Conservation (phyloP, 2,329 filamentous ascomycete species). For the Ceratocystis albifundus region DNA sequence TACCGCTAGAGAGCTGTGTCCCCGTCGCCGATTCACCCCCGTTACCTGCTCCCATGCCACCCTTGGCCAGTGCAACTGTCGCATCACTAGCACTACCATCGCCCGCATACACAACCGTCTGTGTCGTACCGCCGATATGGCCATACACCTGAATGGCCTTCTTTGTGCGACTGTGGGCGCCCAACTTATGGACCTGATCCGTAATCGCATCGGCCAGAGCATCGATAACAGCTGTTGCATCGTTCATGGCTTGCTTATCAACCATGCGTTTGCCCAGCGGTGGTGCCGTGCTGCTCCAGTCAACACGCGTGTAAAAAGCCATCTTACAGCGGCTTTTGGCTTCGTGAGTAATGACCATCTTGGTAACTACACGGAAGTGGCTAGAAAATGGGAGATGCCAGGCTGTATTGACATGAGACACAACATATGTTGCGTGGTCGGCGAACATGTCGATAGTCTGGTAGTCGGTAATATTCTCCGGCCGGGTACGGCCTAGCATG, state of each 20-base stretch:
- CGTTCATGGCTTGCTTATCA: slow-evolving; percentile 62
- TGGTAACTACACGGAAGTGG: slow-evolving; percentile 71
- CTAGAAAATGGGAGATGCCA: slow-evolving; percentile 80
- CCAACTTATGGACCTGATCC: slow-evolving; percentile 65
- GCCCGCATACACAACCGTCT: slow-evolving; percentile 47
- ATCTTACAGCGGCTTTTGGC: slow-evolving; percentile 88
- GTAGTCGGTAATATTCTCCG: slow-evolving; percentile 59
- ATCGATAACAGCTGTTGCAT: slow-evolving; percentile 59
- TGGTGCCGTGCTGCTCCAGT: slow-evolving; percentile 60
- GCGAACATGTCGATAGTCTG: slow-evolving; percentile 77
- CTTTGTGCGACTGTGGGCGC: slow-evolving; percentile 61
- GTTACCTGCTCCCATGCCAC: background rate
- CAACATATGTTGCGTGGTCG: slow-evolving; percentile 60
- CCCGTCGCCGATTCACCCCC: background rate
- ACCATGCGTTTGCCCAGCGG: slow-evolving; percentile 49
- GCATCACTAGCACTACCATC: slow-evolving; percentile 32
- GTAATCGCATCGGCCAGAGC: slow-evolving; percentile 65
- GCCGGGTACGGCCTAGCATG: slow-evolving; percentile 50
- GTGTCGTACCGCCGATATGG: slow-evolving; percentile 56
- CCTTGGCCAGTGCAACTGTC: background rate
- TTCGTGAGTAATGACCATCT: slow-evolving; percentile 86
- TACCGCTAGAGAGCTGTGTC: background rate
- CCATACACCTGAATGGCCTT: slow-evolving; percentile 72
- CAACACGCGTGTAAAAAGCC: slow-evolving; percentile 74
- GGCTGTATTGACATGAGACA: slow-evolving; percentile 49